A percentile compares a stretch with the other conserved stretches of the same genome.
These are phyloP conservation scores for Salix exigua DNA, from an alignment of 345 rosid genomes.

Conservation along the genomic window DNA sequence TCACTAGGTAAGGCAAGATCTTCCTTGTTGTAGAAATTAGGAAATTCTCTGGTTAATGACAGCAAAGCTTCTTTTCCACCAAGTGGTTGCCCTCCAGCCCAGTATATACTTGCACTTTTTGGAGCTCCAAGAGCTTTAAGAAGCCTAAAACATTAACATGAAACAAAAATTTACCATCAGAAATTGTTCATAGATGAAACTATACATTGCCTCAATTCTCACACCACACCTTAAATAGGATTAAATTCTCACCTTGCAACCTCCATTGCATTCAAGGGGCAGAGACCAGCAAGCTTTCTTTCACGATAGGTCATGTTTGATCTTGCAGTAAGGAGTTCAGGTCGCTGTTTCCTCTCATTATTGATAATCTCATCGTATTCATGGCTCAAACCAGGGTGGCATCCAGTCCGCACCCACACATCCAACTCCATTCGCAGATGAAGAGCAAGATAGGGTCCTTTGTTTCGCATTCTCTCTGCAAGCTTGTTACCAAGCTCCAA, in stretches of 20 bases:
- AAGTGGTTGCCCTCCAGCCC: constrained; percentile 96
- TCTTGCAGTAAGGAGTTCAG: constrained; percentile 84
- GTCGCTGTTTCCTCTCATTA: constrained; percentile 67
- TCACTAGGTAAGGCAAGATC: constrained; percentile 82
- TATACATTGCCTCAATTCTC: not conserved
- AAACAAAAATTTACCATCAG: not conserved
- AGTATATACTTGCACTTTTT: constrained; percentile 57
- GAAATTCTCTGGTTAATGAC: constrained; percentile 63
- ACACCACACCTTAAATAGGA: not conserved
- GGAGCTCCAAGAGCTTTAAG: constrained; percentile 93
- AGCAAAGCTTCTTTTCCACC: constrained; percentile 76
- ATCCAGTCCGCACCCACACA: constrained; percentile 96
- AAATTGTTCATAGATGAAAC: not conserved
- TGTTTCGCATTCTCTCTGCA: constrained; percentile 71
- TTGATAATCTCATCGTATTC: constrained; percentile 67
- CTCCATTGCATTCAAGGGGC: constrained; percentile 86
- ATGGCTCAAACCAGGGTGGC: constrained; percentile 76
- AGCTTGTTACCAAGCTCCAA: constrained; percentile 73
- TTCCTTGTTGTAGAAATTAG: constrained; percentile 71
- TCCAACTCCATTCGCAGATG: constrained; percentile 91
- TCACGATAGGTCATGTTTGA: constrained; percentile 78
- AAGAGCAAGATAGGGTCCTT: constrained; percentile 87
- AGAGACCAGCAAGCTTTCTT: constrained; percentile 80
- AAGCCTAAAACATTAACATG: constrained; percentile 43
- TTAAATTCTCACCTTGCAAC: constrained; percentile 60